Base-by-base conservation (phyloP, 2,329 filamentous ascomycete genomes). In the Macrophomina pseudophaseolina region DNA sequence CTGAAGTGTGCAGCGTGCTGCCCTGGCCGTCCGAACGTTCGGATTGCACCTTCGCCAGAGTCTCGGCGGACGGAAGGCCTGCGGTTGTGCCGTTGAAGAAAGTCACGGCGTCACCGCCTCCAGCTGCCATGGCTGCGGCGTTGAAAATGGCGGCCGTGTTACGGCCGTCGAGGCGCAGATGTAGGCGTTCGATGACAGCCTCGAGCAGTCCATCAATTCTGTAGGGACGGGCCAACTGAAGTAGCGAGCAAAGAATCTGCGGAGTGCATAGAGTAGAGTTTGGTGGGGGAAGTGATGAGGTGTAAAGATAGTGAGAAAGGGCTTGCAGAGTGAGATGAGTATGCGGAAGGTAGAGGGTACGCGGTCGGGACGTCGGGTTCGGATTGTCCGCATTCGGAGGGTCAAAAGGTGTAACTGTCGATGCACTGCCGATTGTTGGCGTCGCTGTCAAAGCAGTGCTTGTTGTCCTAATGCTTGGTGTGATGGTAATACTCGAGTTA, bases 101-200 rank as follows among this genome's bases (percentile, higher is more conserved):
- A 64, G 91, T 89, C 33, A 94, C 92, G 56, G 92, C 91, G 56
- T 93, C 88, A 0, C 95, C 95, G 32, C 95, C 94, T 11, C 95
- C 95, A 1, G 95, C 95, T 0, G 94, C 95, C 95, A 98, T 98
- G 64, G 95, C 95, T 0, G 94, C 95, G 0, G 95, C 95, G 71
- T 99, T 99, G 83, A 99, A 99, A 0, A 99, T 94, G 5, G 95
- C 95, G 0, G 95, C 95, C 0, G 95, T 94, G 71, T 98, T 99
- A 54, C 94, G 87, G 56, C 92, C 95, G 76, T 99, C 95, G 4
- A 99, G 87, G 0, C 96, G 87, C 35, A 91, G 86, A 74, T 99
- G 95, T 0, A 99, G 84, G 7, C 94, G 88, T 78, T 98, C 93
- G 9, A 98, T 92, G 1, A 96, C 92, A 0, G 93, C 93, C 80